Evolutionary conservation across 2,329 filamentous ascomycete genomes (phyloP).

Genomic region (Akanthomyces uredinophilus): DNA sequence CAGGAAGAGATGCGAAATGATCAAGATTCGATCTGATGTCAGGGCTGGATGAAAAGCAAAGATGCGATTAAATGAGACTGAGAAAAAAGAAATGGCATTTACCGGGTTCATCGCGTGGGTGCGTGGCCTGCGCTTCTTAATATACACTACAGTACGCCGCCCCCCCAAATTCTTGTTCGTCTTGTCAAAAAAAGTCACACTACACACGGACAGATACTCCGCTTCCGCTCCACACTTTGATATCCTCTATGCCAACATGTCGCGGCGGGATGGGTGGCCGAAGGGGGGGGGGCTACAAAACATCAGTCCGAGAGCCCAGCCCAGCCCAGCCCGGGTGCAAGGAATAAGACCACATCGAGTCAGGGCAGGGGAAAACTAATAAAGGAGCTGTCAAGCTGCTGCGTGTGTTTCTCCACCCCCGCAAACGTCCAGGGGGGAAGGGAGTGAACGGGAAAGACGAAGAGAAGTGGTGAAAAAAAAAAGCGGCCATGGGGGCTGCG

Average conservation of each 20-base stretch:
- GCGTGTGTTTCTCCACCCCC: conserved; percentile 2
- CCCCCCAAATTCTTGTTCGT: neutral
- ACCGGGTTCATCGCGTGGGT: no score
- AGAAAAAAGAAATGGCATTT: no score
- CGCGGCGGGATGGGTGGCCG: neutral
- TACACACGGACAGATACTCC: no score
- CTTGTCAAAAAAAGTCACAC: neutral
- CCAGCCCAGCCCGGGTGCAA: neutral
- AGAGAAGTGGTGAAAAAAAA: neutral
- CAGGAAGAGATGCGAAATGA: neutral
- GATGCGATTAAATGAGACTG: no score
- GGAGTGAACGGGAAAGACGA: neutral
- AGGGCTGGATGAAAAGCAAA: neutral
- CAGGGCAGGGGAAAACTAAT: neutral
- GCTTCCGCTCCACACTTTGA: neutral
- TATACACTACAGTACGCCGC: neutral
- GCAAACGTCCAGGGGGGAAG: neutral
- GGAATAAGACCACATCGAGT: neutral
- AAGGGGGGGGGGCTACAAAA: neutral
- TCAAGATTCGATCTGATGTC: neutral
- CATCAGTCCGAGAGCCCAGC: neutral
- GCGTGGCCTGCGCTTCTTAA: no score
- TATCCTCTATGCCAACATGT: neutral
- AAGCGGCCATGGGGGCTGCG: neutral
- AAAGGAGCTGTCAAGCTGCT: neutral